Evolutionary conservation across 805 yeast species (phyloP), one percentile per base, ranked within the genome.

Genomic region (Yueomyces sinensis): DNA sequence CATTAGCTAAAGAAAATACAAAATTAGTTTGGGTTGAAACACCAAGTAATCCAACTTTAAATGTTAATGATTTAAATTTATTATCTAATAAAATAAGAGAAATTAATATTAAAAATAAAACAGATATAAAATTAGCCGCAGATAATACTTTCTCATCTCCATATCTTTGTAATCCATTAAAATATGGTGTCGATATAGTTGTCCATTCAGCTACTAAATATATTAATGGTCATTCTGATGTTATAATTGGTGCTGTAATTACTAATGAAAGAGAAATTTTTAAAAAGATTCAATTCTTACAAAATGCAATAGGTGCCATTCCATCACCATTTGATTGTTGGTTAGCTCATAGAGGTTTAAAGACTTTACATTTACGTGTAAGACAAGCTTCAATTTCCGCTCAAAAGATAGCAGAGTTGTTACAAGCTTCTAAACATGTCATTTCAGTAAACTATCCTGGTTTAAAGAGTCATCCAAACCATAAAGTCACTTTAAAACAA

Each of bases 71-170:
- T 58, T 82, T 82, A 42, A 54, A 66, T 36, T 66, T 63, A 38
- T 82, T 82, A 17, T 68, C 78, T 34, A 46, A 58, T 28, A 63
- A 74, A 39, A 70, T 81, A 43, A 61, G 63, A 46, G 47, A 59
- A 30, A 63, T 75, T 39, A 70, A 81, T 44, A 62, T 64, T 46
- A 53, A 67, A 35, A 61, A 71, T 38, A 66, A 70, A 49, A 66
- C 66, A 41, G 69, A 65, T 40, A 66, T 77, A 42, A 53, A 65
- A 32, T 66, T 82, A 41, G 91, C 76, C 31, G 94, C 83, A 40
- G 94, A 82, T 66, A 82, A 82, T 72, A 82, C 94, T 29, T 83
- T 82, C 69, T 62, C 82, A 54, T 79, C 91, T n/a, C 94, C 94
- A 50, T 82, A 82, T 64, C 62, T 82, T 50, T 82, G 84, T 43